phyloP scores from a whole-genome alignment of 768 basidiomycete species.

The Pleurotus eryngii region DNA sequence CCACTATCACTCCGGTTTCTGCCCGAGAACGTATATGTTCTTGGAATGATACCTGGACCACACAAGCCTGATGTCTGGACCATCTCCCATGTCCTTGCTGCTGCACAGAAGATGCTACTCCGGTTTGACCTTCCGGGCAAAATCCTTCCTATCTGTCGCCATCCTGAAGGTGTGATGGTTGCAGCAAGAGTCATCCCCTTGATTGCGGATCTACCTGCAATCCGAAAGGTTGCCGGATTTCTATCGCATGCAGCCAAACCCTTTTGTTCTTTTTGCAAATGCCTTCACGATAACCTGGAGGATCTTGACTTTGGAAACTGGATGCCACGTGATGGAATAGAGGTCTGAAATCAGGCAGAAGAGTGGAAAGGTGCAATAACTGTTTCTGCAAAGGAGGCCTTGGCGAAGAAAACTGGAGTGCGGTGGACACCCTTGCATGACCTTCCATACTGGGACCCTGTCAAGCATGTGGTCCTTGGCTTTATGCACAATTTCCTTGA shows the following conservation, averaged over 20 bases:
- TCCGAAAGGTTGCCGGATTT: constrained; percentile 20
- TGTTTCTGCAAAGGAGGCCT: constrained; percentile 7
- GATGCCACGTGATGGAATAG: constrained; percentile 9
- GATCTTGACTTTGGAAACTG: constrained; percentile 18
- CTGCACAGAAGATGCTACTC: constrained; percentile 10
- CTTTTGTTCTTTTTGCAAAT: constrained; percentile 24
- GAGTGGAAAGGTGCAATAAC: constrained; percentile 14
- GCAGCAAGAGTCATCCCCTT: constrained; percentile 15
- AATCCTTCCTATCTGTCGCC: constrained; percentile 10
- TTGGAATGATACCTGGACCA: constrained; percentile 31
- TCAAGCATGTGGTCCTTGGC: constrained; percentile 22
- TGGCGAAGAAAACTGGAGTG: constrained; percentile 18
- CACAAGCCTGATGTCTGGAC: constrained; percentile 17
- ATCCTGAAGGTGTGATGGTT: constrained; percentile 16
- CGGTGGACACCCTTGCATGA: constrained; percentile 23
- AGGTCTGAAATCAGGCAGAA: constrained; percentile 14
- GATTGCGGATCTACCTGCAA: constrained; percentile 20
- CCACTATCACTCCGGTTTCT: constrained; percentile 23
- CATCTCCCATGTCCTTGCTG: constrained; percentile 18
- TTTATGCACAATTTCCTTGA: constrained; percentile 27
- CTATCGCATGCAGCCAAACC: constrained; percentile 7
- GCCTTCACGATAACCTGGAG: constrained; percentile 11
- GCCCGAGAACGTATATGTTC: constrained; percentile 30
- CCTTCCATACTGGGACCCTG: constrained; percentile 27
- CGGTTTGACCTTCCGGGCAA: constrained; percentile 13